phyloP scores from a whole-genome alignment of 1,284 basidiomycete genomes.

The Pseudomicrostroma phylloplanum region DNA sequence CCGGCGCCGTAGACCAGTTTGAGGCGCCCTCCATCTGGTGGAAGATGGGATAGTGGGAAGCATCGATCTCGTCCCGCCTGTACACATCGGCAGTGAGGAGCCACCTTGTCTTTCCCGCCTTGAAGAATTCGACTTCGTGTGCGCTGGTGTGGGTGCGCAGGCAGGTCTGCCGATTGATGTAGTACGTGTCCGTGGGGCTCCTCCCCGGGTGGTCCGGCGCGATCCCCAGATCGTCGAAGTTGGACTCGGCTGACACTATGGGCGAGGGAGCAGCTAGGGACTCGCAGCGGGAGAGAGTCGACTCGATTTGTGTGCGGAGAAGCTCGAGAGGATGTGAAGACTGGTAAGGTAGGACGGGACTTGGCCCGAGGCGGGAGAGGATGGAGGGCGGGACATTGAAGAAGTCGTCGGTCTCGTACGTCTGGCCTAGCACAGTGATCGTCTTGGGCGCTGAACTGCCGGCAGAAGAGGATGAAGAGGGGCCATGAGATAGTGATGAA shows the following conservation, averaged over 20 bases:
- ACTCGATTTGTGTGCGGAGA: conserved; percentile 76
- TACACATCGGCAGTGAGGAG: conserved; percentile 97
- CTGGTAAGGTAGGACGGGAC: conserved; percentile 63
- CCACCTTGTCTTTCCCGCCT: conserved; percentile 70
- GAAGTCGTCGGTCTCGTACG: conserved; percentile 66
- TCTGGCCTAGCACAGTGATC: conserved; percentile 9
- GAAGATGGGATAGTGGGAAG: conserved; percentile 93
- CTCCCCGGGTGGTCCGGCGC: conserved; percentile 88
- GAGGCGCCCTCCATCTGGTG: conserved; percentile 97
- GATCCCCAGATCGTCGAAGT: conserved; percentile 96
- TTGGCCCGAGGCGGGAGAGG: conserved; percentile 65
- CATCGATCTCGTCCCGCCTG: conserved; percentile 94
- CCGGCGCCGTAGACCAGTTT: conserved; percentile 57
- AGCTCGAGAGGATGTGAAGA: conserved; percentile 78
- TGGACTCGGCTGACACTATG: conserved; percentile 80
- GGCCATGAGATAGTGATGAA: too few species aligned
- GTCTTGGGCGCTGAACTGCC: not conserved
- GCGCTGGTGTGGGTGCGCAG: conserved; percentile 95
- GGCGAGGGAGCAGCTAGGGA: conserved; percentile 66
- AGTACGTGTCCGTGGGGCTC: conserved; percentile 85
- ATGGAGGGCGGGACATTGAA: conserved; percentile 85
- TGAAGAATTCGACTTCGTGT: conserved; percentile 90
- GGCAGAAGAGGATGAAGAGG: not conserved
- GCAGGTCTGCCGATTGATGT: conserved; percentile 82
- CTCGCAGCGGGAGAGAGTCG: conserved; percentile 59